Evolutionary conservation across 495 filamentous ascomycete genomes (phyloP), one percentile per base, ranked within the genome.

Genomic region (Aspergillus olivimuriae): DNA sequence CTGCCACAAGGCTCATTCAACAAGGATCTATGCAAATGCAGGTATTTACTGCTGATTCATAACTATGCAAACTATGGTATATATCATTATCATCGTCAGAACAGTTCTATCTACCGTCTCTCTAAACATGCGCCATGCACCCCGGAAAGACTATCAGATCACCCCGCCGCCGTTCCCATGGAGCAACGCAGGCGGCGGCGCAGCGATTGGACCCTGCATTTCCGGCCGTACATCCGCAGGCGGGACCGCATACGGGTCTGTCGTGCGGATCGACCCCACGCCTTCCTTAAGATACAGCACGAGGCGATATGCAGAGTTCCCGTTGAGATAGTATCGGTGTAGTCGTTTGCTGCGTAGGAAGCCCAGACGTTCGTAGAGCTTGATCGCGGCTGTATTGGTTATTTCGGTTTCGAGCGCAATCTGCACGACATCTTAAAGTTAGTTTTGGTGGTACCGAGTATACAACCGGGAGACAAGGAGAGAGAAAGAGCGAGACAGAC

Each of bases 341-440:
- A 99, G 70, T 35, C 86, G 83, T 66, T 99, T 99, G 47, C 87
- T 94, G 42, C 89, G 72, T 19, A 99, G 61, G 56, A 99, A 99
- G 1, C 94, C 94, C 4, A 99, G 70, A 1, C 89, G 72, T 58
- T 97, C 94, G 65, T 99, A 99, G 1, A 99, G 71, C 43, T 87
- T 85, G 70, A 96, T 91, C 5, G 89, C 89, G 4, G 89, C 86
- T 3, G 82, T 81, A 61, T 99, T 99, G 14, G 84, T 89, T 58
- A 91, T 88, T 68, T 99, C 94, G 2, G 94, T 99, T 72, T 99
- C 94, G 31, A 99, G 80, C 7, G 89, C 90, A 26, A 98, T 78
- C 81, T 86, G 41, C 33, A 41, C 3, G 6, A 41, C 16, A 15
- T 34, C 11, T n/a, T n/a, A n/a, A n/a, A n/a, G n/a, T n/a, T n/a